These are phyloP conservation scores for Nyssa sinensis DNA, from an alignment of 148 eudicot genomes.

Conservation along the genomic window DNA sequence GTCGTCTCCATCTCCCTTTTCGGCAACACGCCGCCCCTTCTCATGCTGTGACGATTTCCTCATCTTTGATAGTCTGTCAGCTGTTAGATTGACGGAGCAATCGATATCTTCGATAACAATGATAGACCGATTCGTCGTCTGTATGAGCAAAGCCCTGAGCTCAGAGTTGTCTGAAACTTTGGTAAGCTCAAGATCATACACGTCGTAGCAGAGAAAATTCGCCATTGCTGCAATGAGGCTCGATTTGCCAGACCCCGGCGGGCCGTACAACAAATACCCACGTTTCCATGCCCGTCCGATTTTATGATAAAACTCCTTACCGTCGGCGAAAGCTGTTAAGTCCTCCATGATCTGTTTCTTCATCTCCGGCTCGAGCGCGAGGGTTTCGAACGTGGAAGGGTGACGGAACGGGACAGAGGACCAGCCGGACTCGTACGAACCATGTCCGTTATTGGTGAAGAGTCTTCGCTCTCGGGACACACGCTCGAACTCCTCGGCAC, in stretches of 20 bases:
- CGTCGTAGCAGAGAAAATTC: conserved; percentile 30
- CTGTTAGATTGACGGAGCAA: conserved; percentile 29
- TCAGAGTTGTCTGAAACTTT: conserved; percentile 36
- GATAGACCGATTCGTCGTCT: conserved; percentile 30
- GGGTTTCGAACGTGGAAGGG: conserved; percentile 32
- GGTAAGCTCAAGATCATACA: conserved; percentile 37
- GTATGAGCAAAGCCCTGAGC: conserved; percentile 30
- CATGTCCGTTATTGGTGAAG: conserved; percentile 33
- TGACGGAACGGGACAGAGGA: conserved; percentile 38
- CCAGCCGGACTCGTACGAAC: conserved; percentile 37
- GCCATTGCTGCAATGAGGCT: conserved; percentile 44
- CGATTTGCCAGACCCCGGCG: conserved; percentile 39
- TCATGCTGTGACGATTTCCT: neutral
- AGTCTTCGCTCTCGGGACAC: conserved; percentile 29
- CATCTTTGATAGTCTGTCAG: conserved; percentile 10
- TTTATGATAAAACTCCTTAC: conserved; percentile 27
- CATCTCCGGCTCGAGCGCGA: conserved; percentile 27
- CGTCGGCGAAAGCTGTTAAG: conserved; percentile 23
- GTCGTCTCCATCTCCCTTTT: conserved; percentile 8
- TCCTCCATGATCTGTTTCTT: conserved; percentile 25
- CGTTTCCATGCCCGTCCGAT: conserved; percentile 45
- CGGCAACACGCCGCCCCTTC: neutral
- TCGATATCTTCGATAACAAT: conserved; percentile 42
- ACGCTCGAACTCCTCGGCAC: conserved; percentile 30
- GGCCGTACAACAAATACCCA: conserved; percentile 34